These are phyloP conservation scores for Apiospora hydei DNA, from an alignment of 2,329 filamentous ascomycete species.

Conservation along the genomic window DNA sequence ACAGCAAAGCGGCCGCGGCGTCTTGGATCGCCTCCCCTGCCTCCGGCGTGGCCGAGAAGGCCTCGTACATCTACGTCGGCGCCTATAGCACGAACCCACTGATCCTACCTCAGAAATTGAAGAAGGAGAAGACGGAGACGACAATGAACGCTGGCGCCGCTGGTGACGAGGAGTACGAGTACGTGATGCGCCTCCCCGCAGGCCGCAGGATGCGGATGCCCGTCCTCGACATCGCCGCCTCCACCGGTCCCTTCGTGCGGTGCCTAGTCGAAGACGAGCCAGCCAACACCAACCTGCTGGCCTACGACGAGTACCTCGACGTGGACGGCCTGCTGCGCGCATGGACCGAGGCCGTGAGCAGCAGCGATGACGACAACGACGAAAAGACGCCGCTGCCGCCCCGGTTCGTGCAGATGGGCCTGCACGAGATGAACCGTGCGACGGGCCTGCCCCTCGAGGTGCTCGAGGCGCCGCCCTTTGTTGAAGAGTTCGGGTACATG, in stretches of 20 bases:
- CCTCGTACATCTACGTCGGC: conserved; percentile 42
- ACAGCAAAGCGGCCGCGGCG: conserved; percentile 36
- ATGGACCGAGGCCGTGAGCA: conserved; percentile 44
- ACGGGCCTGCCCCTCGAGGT: conserved; percentile 47
- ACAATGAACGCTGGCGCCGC: background rate
- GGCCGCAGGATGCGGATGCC: conserved; percentile 41
- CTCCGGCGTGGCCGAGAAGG: conserved; percentile 25
- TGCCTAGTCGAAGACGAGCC: conserved; percentile 50
- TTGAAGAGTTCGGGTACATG: conserved; percentile 51
- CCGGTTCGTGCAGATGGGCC: conserved; percentile 37
- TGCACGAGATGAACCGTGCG: conserved; percentile 44
- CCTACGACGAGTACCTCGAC: conserved; percentile 50
- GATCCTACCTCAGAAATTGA: conserved; percentile 37
- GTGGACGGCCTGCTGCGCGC: conserved; percentile 42
- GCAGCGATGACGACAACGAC: conserved; percentile 35
- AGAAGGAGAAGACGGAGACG: background rate
- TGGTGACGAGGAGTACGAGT: conserved; percentile 40
- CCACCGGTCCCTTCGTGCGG: conserved; percentile 53
- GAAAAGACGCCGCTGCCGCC: background rate
- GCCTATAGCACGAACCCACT: conserved; percentile 43
- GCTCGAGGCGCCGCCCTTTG: conserved; percentile 44
- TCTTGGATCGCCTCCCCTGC: conserved; percentile 24
- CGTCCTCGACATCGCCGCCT: conserved; percentile 47
- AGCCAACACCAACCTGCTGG: conserved; percentile 50
- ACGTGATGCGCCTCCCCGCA: conserved; percentile 42